These are phyloP conservation scores for Orbilia brochopaga DNA, from an alignment of 2,329 filamentous ascomycete genomes.

Conservation along the genomic window DNA sequence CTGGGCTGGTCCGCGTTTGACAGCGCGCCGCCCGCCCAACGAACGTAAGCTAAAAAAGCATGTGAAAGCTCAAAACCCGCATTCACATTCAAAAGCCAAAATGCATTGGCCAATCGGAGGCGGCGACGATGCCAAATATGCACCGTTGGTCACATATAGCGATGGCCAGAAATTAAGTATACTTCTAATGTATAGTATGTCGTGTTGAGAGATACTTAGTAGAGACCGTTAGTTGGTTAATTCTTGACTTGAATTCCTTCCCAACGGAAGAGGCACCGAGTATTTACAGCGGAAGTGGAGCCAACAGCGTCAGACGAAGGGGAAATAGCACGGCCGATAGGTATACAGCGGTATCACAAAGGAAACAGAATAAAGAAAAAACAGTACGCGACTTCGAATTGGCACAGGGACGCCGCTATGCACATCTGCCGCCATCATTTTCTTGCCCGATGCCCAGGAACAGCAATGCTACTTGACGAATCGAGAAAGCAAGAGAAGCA, in stretches of 20 bases:
- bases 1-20: background rate
- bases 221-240: background rate
- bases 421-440: background rate
- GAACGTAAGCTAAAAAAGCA: background rate
- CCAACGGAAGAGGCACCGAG: background rate
- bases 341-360: background rate
- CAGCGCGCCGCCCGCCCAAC: background rate
- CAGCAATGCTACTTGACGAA: too few species aligned
- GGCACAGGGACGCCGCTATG: background rate
- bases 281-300: conserved; percentile 10
- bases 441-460: too few species aligned
- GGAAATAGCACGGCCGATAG: background rate
- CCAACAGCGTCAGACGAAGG: background rate
- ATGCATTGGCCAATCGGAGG: conserved; percentile 1
- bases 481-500: too few species aligned
- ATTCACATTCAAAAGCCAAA: background rate
- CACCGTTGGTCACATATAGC: too few species aligned
- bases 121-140: background rate
- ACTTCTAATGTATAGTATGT: too few species aligned
- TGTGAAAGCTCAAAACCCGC: background rate
- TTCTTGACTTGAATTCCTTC: background rate
- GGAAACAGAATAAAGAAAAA: background rate
- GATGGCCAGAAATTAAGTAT: too few species aligned
- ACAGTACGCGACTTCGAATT: background rate
- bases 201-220: too few species aligned